Base-by-base conservation (phyloP, 805 yeast genomes). In the Peterozyma toletana region DNA sequence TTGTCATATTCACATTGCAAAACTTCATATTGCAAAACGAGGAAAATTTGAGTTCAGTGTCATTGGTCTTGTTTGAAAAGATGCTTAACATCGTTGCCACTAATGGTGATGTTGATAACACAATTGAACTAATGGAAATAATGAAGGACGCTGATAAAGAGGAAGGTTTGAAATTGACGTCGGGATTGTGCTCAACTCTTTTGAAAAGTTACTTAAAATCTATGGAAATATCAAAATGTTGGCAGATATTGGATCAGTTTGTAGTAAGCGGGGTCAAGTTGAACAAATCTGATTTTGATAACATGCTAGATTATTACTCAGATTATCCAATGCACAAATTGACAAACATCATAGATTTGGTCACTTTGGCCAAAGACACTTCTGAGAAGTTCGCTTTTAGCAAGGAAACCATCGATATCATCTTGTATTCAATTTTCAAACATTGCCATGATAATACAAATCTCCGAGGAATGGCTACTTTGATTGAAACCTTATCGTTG, bases 401-500 rank as follows among this genome's bases (percentile, higher is more conserved):
- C 3, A 9, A 13, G 6, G n/a, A 14, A 9, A 17, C 33, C 27
- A 21, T 36, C 9, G 41, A 44, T 27, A 29, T 40, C 9, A 34
- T 40, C 21, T 33, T 21, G 9, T 34, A 40, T 30, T 31, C 44
- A 2, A 16, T 44, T n/a, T 40, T 44, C 37, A 37, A 30, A 34
- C 29, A 37, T 14, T 13, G 30, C 14, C 36, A 40, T 30, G 31
- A 44, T n/a, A 16, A 37, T 11, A 37, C 44, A 3, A 40, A 40
- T 29, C 14, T 44, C 10, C 37, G 39, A 3, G 38, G 43, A n/a
- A 17, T 44, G 7, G 30, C 31, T 33, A 9, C 6, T 6, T 30
- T 44, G 21, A 37, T 44, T 10, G 33, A 21, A 4, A 5, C 9
- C 3, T 30, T 44, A 15, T 5, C 16, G 3, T 10, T 27, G 3